Conservation (phyloP, 192 early-diverging fungal genomes). For the Phlyctochytrium planicorne region DNA sequence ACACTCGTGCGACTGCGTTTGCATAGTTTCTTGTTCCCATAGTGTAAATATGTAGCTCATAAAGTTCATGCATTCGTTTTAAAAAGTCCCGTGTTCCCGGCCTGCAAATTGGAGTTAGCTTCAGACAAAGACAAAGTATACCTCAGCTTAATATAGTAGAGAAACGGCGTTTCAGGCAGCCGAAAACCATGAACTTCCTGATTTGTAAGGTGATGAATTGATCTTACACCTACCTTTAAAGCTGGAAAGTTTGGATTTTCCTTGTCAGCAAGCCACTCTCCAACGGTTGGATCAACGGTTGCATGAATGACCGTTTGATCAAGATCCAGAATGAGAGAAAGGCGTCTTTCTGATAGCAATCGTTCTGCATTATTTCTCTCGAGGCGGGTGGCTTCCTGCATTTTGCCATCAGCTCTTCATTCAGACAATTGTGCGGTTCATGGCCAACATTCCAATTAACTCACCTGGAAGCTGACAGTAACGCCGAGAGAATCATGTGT, state of each 20-base stretch:
- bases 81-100: conserved; percentile 83
- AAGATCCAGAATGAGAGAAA: conserved; percentile 92
- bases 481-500: conserved; percentile 71
- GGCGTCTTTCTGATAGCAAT: conserved; percentile 64
- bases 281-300: conserved; percentile 72
- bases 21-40: conserved; percentile 97
- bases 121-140: conserved; percentile 29
- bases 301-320: conserved; percentile 98
- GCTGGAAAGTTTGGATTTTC: conserved; percentile 53
- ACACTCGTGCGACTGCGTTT: conserved; percentile 74
- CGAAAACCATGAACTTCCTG: conserved; percentile 76
- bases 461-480: neutral
- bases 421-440: conserved; percentile 9
- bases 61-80: conserved; percentile 60
- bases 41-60: conserved; percentile 98
- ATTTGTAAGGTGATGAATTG: conserved; percentile 1
- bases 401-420: neutral
- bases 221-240: conserved; percentile 32
- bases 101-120: conserved; percentile 29
- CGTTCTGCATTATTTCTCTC: conserved; percentile 67
- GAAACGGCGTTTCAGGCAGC: conserved; percentile 62
- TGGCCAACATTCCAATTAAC: neutral
- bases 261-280: conserved; percentile 70
- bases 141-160: conserved; percentile 84
- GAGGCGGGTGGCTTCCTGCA: conserved; percentile 67